Base-by-base conservation (phyloP, 192 early-diverging fungal species). In the Chytriomyces sp. region DNA sequence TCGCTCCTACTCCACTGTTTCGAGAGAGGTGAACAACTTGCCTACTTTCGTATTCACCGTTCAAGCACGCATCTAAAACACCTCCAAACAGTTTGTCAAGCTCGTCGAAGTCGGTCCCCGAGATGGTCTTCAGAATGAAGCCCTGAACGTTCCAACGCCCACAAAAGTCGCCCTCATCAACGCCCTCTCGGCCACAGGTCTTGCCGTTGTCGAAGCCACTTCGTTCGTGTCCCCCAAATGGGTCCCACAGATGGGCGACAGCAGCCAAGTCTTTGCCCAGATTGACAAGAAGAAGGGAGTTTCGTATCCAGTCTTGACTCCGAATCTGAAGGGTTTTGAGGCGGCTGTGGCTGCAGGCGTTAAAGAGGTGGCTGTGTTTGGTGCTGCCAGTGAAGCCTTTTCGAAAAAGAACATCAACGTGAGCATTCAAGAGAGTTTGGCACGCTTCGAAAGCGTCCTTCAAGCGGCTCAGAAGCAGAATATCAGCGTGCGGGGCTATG, bases 111-210 rank as follows among this genome's bases (percentile, higher is more conserved):
- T 98, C n/a, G 93, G 94, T 0, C 96, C 97, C 7, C 89, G 97
- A 26, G 97, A 99, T 81, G 97, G 97, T 49, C 87, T 99, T 23
- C 97, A 99, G 82, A 99, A 99, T 77, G 97, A 99, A 83, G 93
- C 93, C 80, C 85, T 86, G 6, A 67, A 94, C 23, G 86, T 99
- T 50, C 91, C 95, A 13, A 90, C 94, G 6, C 87, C 86, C 45
- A 88, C 88, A 67, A 99, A 99, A 74, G 89, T 97, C 48, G 84
- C 89, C n/a, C 86, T 99, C 67, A 96, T 99, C 81, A 90, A 95
- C 78, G 82, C 83, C 28, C 89, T 99, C 7, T 82, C 93, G 6
- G 23, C 35, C 1, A 86, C 93, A 7, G 95, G 96, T 7, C 85
- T 99, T 44, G 82, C 87, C 0, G 92, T 93, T 1, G 88, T 99